Conservation (phyloP, 163 green algal genomes). For the Scenedesmus sp. region DNA sequence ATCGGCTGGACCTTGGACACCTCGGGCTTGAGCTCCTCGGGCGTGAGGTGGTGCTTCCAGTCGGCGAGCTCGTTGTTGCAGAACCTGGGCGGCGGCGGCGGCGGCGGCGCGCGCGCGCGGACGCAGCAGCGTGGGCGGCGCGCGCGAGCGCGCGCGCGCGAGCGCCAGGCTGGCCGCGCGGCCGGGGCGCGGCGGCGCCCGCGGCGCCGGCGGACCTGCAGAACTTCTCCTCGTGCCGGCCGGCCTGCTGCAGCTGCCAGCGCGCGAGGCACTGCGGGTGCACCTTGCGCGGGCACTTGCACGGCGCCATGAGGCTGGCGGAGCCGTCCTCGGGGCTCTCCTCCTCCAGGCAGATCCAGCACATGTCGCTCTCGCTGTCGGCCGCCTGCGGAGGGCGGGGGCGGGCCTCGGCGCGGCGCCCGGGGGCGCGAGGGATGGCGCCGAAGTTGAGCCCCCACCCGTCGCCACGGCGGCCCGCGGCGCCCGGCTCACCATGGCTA, state of each 20-base stretch:
- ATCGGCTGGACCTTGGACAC: constrained; percentile 69
- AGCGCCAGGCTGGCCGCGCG: neutral
- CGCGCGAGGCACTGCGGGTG: constrained; percentile 67
- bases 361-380: constrained; percentile 56
- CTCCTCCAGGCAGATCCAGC: constrained; percentile 79
- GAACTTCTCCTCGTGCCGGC: constrained; percentile 65
- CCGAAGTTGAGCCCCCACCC: constrained; percentile 1
- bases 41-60: constrained; percentile 66
- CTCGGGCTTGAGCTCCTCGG: constrained; percentile 61
- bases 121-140: neutral
- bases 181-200: neutral
- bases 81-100: constrained; percentile 53
- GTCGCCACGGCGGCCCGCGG: neutral
- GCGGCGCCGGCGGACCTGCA: constrained; percentile 62
- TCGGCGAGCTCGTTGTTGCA: constrained; percentile 63
- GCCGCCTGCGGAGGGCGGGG: neutral
- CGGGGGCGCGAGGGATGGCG: neutral
- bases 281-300: constrained; percentile 67
- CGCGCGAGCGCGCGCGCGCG: neutral
- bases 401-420: neutral
- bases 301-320: constrained; percentile 55
- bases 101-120: neutral
- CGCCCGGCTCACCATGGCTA: constrained; percentile 15
- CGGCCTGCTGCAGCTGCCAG: constrained; percentile 75
- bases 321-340: constrained; percentile 40